A percentile compares a stretch with the other conserved stretches of the same genome.
Evolutionary conservation across 495 filamentous ascomycete genomes (phyloP).

Genomic region (Xylaria cubensis): DNA sequence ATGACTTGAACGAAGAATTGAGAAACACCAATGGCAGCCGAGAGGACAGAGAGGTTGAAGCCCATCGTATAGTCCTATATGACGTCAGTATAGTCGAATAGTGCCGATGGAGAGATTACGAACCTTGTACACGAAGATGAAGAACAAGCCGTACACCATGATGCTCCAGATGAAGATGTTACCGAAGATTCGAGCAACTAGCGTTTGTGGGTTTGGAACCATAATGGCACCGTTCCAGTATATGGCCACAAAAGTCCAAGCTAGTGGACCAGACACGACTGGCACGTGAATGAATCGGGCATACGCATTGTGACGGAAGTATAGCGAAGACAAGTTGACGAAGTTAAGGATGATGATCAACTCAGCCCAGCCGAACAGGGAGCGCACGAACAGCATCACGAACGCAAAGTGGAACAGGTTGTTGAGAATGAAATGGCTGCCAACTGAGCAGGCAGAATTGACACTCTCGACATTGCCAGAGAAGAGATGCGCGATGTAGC

Average conservation of each 20-base stretch:
- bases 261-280: conserved; percentile 76
- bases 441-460: conserved; percentile 75
- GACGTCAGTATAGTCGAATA: conserved; percentile 13
- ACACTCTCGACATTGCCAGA: conserved; percentile 63
- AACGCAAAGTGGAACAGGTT: conserved; percentile 81
- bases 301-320: conserved; percentile 75
- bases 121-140: conserved; percentile 69
- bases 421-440: conserved; percentile 82
- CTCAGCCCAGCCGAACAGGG: conserved; percentile 74
- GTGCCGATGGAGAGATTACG: conserved; percentile 14
- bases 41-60: conserved; percentile 74
- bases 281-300: conserved; percentile 76
- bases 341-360: conserved; percentile 79
- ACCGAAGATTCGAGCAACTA: conserved; percentile 76
- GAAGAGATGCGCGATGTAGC: conserved; percentile 80
- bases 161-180: conserved; percentile 88
- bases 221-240: conserved; percentile 89
- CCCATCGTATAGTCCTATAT: conserved; percentile 79
- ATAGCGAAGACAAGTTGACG: conserved; percentile 74
- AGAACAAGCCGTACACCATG: conserved; percentile 72
- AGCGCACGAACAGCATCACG: conserved; percentile 81
- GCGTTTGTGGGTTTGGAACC: conserved; percentile 59
- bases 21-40: conserved; percentile 74
- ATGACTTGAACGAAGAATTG: conserved; percentile 75
- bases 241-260: conserved; percentile 82